Evolutionary conservation across 371 early-diverging fungal species (phyloP).

Genomic region (Phascolomyces articulosus): DNA sequence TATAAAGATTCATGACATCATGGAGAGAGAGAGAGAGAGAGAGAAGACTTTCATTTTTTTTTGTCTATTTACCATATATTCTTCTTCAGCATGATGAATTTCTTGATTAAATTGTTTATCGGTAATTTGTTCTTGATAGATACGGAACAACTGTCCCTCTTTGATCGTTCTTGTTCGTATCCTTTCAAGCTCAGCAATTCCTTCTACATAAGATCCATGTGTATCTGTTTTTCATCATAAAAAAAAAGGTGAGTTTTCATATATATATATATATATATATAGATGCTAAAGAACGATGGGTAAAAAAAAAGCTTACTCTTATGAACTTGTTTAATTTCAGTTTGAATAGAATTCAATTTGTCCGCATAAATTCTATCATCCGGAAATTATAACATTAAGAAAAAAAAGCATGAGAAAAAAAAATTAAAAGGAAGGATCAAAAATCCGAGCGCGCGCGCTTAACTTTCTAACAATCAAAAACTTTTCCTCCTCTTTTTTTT

Average conservation of each 20-base stretch:
- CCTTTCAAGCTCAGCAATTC: conserved; percentile 57
- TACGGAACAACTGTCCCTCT: conserved; percentile 61
- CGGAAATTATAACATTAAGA: too few species aligned
- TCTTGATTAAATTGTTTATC: conserved; percentile 64
- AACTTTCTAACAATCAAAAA: too few species aligned
- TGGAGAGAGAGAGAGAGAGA: not conserved
- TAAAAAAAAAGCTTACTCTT: conserved; percentile 21
- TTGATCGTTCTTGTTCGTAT: conserved; percentile 59
- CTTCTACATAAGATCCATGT: conserved; percentile 70
- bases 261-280: too few species aligned
- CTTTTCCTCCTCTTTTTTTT: too few species aligned
- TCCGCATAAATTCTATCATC: conserved; percentile 32
- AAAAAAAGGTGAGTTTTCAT: too few species aligned
- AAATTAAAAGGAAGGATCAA: too few species aligned
- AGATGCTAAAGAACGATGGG: too few species aligned
- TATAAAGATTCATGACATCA: too few species aligned
- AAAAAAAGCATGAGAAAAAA: conserved; percentile 11
- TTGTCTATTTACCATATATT: conserved; percentile 62
- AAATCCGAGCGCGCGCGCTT: too few species aligned
- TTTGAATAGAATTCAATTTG: conserved; percentile 27
- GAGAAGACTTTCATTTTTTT: too few species aligned
- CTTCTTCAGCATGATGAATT: conserved; percentile 60
- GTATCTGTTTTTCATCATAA: conserved; percentile 47
- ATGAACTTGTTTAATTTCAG: conserved; percentile 32
- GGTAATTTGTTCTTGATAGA: conserved; percentile 73